phyloP scores from a whole-genome alignment of 805 yeast genomes.

The Hanseniaspora meyeri region DNA sequence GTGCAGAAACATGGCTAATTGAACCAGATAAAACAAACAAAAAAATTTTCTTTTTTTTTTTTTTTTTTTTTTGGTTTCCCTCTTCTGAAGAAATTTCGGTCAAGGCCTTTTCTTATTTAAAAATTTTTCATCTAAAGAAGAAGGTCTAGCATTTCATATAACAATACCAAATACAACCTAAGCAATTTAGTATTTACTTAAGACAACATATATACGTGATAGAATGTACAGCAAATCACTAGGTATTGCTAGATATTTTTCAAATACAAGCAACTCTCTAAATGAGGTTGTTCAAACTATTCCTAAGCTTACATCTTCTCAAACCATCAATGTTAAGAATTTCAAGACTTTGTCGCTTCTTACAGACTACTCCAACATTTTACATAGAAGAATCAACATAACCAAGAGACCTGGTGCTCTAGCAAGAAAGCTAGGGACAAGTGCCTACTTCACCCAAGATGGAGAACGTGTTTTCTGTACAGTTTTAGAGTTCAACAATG shows the following conservation, averaged over 20 bases:
- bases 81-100: too few relatives aligned
- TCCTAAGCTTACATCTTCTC: constrained; percentile 2
- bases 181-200: too few relatives aligned
- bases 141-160: too few relatives aligned
- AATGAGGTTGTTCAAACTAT: background rate
- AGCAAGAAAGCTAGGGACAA: constrained; percentile 82
- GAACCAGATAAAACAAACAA: too few relatives aligned
- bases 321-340: constrained; percentile 4
- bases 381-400: constrained; percentile 55
- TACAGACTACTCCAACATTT: background rate
- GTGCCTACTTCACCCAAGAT: constrained; percentile 57
- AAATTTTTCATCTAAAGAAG: background rate
- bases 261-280: background rate
- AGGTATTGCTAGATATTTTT: background rate
- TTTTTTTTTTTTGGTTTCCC: too few relatives aligned
- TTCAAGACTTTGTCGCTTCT: constrained; percentile 5
- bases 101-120: background rate
- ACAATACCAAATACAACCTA: background rate
- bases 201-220: background rate
- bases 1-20: too few relatives aligned
- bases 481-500: constrained; percentile 71
- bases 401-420: constrained; percentile 72
- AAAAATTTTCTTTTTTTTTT: background rate
- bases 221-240: background rate
- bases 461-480: constrained; percentile 76